phyloP scores from a whole-genome alignment of 352 stramenopile genomes.

The Phytophthora fragariae region DNA sequence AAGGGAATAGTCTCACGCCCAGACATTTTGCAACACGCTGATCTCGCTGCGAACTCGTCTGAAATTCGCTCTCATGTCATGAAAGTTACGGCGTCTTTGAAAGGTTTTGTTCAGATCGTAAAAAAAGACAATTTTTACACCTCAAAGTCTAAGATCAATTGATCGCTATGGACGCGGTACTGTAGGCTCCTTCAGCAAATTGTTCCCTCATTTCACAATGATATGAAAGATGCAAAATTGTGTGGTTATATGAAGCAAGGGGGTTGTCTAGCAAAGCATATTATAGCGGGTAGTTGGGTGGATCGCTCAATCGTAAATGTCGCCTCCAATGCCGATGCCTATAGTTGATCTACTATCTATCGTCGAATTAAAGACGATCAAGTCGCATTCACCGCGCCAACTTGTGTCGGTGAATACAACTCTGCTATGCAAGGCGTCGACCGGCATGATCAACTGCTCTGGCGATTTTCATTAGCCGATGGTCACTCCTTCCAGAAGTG shows the following conservation, averaged over 20 bases:
- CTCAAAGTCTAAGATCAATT: conserved; percentile 29
- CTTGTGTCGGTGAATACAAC: conserved; percentile 41
- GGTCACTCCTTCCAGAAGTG: conserved; percentile 2
- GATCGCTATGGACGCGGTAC: conserved; percentile 30
- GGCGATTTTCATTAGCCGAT: not conserved
- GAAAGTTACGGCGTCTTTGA: conserved; percentile 27
- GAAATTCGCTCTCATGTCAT: conserved; percentile 33
- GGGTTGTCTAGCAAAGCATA: conserved; percentile 18
- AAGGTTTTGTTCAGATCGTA: conserved; percentile 10
- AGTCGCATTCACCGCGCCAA: conserved; percentile 23
- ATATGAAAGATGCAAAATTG: conserved; percentile 1
- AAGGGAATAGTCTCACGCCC: not conserved
- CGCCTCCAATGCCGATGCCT: conserved; percentile 14
- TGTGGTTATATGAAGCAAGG: conserved; percentile 22
- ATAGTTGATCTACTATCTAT: conserved; percentile 23
- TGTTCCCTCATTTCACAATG: conserved; percentile 32
- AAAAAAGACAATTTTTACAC: conserved; percentile 38
- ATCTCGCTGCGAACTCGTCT: not conserved
- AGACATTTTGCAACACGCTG: not conserved
- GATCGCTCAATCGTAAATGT: not conserved
- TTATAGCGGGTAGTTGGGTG: conserved; percentile 10
- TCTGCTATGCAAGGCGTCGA: conserved; percentile 41
- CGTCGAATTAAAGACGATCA: conserved; percentile 18
- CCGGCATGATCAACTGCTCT: not conserved
- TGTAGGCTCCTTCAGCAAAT: conserved; percentile 19